Percentiles rank a stretch among this genome's conserved stretches.
These are phyloP conservation scores for Ganoderma sinense DNA, from an alignment of 1,284 basidiomycete species.

Conservation along the genomic window DNA sequence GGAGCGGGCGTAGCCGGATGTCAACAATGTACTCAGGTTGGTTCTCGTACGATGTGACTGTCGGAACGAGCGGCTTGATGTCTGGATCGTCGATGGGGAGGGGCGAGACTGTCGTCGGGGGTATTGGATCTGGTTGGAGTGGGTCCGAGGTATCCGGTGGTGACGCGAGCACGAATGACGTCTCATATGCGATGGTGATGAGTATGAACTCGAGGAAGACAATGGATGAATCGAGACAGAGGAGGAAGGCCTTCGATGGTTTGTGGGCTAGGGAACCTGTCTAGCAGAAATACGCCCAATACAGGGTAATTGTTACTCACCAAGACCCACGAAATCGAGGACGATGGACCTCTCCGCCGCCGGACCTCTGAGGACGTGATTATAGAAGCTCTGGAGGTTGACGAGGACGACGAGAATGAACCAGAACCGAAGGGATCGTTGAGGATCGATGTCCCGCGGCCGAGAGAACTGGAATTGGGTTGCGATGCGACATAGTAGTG, in stretches of 20 bases:
- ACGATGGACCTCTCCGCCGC: constrained; percentile 64
- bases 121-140: constrained; percentile 36
- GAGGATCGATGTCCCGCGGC: constrained; percentile 68
- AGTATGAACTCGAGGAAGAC: constrained; percentile 69
- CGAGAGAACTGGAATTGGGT: constrained; percentile 71
- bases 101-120: constrained; percentile 35
- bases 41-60: constrained; percentile 27
- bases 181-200: constrained; percentile 72
- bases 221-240: constrained; percentile 72
- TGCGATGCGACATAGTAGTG: constrained; percentile 60
- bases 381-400: constrained; percentile 67
- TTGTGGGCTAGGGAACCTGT: constrained; percentile 50
- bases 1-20: constrained; percentile 58
- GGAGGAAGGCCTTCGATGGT: constrained; percentile 68
- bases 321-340: constrained; percentile 80
- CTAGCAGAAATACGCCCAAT: neutral
- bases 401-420: constrained; percentile 62
- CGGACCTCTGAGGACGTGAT: constrained; percentile 59
- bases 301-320: constrained; percentile 49
- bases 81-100: constrained; percentile 34
- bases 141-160: constrained; percentile 43
- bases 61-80: constrained; percentile 29
- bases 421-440: constrained; percentile 69
- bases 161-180: constrained; percentile 45
- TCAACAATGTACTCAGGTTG: constrained; percentile 63